Percentiles rank a stretch among this genome's conserved stretches.
Conservation (phyloP, 176 grass and related monocot species). For the Poa annua region DNA sequence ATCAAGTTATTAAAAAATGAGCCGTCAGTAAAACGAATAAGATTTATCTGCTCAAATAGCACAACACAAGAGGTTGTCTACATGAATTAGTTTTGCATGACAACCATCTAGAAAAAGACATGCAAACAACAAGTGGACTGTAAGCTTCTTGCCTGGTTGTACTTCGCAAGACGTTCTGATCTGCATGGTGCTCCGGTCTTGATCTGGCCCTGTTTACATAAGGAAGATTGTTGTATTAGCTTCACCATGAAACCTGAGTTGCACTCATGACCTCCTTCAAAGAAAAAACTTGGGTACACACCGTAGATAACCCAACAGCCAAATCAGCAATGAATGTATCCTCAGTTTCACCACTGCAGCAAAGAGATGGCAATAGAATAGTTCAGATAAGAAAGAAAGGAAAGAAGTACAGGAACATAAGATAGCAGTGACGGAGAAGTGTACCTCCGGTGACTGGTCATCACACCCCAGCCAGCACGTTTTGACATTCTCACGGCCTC, state of each 20-base stretch:
- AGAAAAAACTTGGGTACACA: constrained; percentile 9
- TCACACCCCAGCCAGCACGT: constrained; percentile 73
- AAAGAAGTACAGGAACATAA: background rate
- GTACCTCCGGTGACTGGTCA: constrained; percentile 84
- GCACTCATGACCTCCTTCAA: background rate
- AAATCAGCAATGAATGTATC: constrained; percentile 92
- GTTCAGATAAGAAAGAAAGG: background rate
- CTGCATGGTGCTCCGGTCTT: constrained; percentile 83
- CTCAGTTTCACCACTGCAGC: constrained; percentile 74
- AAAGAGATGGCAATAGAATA: constrained; percentile 22
- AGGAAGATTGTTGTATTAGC: constrained; percentile 15
- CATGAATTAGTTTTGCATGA: background rate
- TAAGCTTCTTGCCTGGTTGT: constrained; percentile 64
- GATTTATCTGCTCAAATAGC: background rate
- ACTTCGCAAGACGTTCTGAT: constrained; percentile 83
- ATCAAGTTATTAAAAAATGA: background rate
- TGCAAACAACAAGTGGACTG: background rate
- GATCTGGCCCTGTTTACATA: constrained; percentile 79
- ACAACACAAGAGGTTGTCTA: background rate
- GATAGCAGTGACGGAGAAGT: background rate
- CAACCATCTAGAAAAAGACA: background rate
- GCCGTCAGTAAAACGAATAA: background rate
- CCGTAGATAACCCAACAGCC: constrained; percentile 74
- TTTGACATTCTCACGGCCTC: constrained; percentile 92
- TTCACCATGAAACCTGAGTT: background rate